Evolutionary conservation across 176 grass and related monocot genomes (phyloP).

Genomic region (Miscanthus lutarioriparius): DNA sequence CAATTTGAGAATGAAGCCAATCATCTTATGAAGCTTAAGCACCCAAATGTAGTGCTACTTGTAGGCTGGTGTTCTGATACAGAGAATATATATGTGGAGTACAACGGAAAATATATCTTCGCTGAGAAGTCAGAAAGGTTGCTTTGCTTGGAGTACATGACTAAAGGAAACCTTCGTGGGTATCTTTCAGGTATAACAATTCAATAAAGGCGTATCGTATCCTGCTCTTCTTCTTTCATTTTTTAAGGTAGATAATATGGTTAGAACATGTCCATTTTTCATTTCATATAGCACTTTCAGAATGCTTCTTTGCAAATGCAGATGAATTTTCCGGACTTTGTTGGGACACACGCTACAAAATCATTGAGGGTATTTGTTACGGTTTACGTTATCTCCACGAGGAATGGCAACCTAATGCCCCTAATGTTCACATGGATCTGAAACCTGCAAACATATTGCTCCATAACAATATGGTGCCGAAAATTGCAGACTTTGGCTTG

Average conservation of each 20-base stretch:
- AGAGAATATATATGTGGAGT: neutral
- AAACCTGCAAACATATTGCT: slow-evolving; percentile 16
- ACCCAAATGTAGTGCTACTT: slow-evolving; percentile 3
- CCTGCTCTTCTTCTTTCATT: neutral
- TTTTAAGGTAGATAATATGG: neutral
- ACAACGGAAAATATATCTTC: neutral
- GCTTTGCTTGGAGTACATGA: neutral
- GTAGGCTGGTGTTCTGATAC: slow-evolving; percentile 10
- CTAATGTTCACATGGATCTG: neutral
- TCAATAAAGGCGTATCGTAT: neutral
- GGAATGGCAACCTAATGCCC: neutral
- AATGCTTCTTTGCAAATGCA: neutral
- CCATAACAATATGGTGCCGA: neutral
- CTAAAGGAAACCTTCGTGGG: neutral
- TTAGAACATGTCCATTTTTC: neutral
- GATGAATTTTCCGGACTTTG: neutral
- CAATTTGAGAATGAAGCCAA: neutral
- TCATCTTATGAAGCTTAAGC: neutral
- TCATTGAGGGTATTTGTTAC: neutral
- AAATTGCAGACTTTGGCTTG: neutral
- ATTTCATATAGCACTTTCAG: neutral
- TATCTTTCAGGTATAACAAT: neutral
- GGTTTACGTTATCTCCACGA: slow-evolving; percentile 1
- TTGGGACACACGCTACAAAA: neutral
- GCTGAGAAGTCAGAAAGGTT: neutral